Evolutionary conservation across 257 asterid species (phyloP).

Genomic region (Solanum sitiens): DNA sequence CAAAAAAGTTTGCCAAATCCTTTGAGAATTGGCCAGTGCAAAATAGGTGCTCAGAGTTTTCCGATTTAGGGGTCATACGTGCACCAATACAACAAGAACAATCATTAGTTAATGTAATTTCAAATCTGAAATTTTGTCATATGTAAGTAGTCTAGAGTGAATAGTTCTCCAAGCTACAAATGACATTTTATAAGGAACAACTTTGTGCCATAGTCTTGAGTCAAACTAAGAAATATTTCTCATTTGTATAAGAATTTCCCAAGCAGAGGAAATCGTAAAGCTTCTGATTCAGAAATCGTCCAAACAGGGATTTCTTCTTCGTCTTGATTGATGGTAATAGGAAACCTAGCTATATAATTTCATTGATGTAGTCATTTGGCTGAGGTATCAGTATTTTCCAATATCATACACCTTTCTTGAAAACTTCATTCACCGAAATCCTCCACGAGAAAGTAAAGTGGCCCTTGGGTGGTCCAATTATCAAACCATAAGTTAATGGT

Average conservation of each 20-base stretch:
- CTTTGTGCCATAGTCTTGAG: not conserved
- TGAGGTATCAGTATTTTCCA: not conserved
- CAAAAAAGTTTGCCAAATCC: not conserved
- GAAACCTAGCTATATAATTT: not conserved
- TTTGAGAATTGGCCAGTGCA: not conserved
- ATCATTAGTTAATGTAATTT: not conserved
- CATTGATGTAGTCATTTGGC: not conserved
- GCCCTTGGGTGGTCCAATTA: not conserved
- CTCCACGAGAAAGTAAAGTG: not conserved
- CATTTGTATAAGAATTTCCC: not conserved
- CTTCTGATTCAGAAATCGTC: not conserved
- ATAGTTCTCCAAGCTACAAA: not conserved
- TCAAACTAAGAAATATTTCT: not conserved
- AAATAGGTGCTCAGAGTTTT: not conserved
- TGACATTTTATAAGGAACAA: not conserved
- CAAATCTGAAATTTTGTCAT: too few species aligned
- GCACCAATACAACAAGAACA: not conserved
- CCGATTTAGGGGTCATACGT: not conserved
- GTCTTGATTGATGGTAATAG: not conserved
- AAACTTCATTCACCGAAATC: not conserved
- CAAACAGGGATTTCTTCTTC: not conserved
- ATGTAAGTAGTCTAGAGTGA: not conserved
- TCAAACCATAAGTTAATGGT: not conserved
- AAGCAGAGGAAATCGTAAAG: not conserved
- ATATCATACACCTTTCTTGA: not conserved